Evolutionary conservation across 352 stramenopile genomes (phyloP).

Genomic region (Phytophthora litchii): DNA sequence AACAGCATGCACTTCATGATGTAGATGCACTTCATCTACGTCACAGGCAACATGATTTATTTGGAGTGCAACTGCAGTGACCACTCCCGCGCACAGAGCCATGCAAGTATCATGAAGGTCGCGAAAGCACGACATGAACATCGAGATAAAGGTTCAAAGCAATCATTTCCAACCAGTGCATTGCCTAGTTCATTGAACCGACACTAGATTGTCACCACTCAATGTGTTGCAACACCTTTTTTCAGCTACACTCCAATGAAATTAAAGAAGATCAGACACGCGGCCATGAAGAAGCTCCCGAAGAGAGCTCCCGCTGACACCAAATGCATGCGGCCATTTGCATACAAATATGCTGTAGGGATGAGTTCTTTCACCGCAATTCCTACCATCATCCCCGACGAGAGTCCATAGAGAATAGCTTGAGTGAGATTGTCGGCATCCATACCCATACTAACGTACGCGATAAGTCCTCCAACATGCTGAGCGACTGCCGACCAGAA

Average conservation of each 20-base stretch:
- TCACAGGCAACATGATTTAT: neutral
- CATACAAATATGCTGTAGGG: conserved; percentile 90
- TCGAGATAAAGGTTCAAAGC: no score
- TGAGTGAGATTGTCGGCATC: conserved; percentile 58
- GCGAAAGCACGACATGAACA: no score
- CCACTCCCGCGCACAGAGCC: neutral
- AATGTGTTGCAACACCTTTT: no score
- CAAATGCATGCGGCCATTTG: conserved; percentile 73
- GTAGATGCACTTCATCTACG: no score
- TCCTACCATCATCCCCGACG: conserved; percentile 94
- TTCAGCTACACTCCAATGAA: conserved; percentile 51
- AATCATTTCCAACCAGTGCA: no score
- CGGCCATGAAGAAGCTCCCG: conserved; percentile 88
- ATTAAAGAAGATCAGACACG: conserved; percentile 89
- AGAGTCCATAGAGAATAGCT: conserved; percentile 93
- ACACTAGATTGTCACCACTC: no score
- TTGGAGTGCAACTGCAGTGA: neutral
- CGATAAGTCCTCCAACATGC: conserved; percentile 83
- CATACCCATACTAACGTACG: conserved; percentile 73
- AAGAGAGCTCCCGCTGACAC: conserved; percentile 81
- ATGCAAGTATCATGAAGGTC: no score
- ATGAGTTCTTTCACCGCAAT: conserved; percentile 92
- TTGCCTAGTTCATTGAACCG: no score
- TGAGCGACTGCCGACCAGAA: conserved; percentile 91
- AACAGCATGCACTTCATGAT: no score